phyloP scores from a whole-genome alignment of 768 basidiomycete species.

The Pleurotus tuber-regium region DNA sequence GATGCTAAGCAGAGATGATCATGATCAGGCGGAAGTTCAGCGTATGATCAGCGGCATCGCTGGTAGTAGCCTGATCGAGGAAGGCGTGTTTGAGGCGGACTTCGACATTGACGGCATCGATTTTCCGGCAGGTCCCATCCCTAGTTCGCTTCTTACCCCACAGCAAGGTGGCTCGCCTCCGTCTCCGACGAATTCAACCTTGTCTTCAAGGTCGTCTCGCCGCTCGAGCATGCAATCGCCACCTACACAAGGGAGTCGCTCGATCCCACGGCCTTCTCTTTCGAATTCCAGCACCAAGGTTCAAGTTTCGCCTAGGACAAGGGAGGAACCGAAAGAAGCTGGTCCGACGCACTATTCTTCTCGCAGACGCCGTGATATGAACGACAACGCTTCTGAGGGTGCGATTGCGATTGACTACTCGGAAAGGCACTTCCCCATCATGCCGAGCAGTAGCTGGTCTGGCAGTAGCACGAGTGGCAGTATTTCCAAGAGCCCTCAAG shows the following conservation, averaged over 20 bases:
- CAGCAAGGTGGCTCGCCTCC: no score
- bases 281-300: conserved; percentile 49
- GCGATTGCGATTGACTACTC: not conserved
- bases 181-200: conserved; percentile 20
- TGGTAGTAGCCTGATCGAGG: conserved; percentile 36
- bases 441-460: not conserved
- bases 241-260: conserved; percentile 11
- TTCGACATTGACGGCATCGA: conserved; percentile 41
- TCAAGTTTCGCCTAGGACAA: conserved; percentile 49
- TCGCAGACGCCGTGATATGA: conserved; percentile 22
- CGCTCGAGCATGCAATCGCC: conserved; percentile 26
- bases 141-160: conserved; percentile 17
- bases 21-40: conserved; percentile 24
- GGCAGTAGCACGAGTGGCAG: conserved; percentile 20
- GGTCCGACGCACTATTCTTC: conserved; percentile 27
- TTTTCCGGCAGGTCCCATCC: no score
- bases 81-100: conserved; percentile 58
- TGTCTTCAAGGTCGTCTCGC: conserved; percentile 16
- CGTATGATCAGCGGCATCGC: conserved; percentile 12
- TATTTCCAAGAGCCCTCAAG: conserved; percentile 15
- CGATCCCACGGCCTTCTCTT: conserved; percentile 18
- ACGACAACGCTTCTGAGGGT: conserved; percentile 33
- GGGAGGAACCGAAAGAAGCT: conserved; percentile 56
- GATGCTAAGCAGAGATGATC: conserved; percentile 85
- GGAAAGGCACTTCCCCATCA: conserved; percentile 9